A percentile compares a stretch with the other conserved stretches of the same genome.
These are phyloP conservation scores for Lactarius quietus DNA, from an alignment of 768 basidiomycete genomes.

Conservation along the genomic window DNA sequence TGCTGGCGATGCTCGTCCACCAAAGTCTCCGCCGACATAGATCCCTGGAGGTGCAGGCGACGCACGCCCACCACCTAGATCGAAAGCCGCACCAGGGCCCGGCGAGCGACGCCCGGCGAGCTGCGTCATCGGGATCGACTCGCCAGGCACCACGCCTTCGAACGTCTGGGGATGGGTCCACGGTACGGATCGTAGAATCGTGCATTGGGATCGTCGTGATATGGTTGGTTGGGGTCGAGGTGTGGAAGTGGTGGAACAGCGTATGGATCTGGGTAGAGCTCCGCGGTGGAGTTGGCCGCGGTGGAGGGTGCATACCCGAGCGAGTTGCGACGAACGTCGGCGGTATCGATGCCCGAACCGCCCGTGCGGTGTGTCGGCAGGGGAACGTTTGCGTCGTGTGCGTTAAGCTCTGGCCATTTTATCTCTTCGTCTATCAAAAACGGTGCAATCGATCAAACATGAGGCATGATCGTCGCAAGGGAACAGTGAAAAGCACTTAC, in stretches of 20 bases:
- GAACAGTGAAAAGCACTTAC: constrained; percentile 43
- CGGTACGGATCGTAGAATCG: constrained; percentile 71
- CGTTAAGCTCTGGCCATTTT: constrained; percentile 87
- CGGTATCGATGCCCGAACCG: constrained; percentile 68
- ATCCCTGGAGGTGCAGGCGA: constrained; percentile 11
- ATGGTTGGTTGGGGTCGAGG: constrained; percentile 72
- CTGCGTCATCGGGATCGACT: constrained; percentile 76
- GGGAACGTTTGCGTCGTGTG: constrained; percentile 46
- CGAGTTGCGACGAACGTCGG: constrained; percentile 48
- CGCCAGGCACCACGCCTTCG: constrained; percentile 37
- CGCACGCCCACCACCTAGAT: constrained; percentile 13
- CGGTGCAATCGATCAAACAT: constrained; percentile 19
- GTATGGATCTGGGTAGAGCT: constrained; percentile 61
- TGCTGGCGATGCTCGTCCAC: constrained; percentile 21
- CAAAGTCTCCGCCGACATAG: constrained; percentile 5
- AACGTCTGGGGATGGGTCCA: constrained; percentile 70
- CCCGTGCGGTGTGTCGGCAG: constrained; percentile 69
- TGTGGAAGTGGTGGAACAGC: constrained; percentile 81
- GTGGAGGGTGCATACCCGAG: constrained; percentile 47
- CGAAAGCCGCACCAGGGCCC: constrained; percentile 28
- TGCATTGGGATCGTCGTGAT: constrained; percentile 62
- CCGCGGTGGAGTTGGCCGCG: constrained; percentile 44
- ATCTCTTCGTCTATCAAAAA: constrained; percentile 64
- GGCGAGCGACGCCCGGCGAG: constrained; percentile 34
- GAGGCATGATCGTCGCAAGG: constrained; percentile 12